These are phyloP conservation scores for Didymella glomerata DNA, from an alignment of 2,329 filamentous ascomycete genomes.

Conservation along the genomic window DNA sequence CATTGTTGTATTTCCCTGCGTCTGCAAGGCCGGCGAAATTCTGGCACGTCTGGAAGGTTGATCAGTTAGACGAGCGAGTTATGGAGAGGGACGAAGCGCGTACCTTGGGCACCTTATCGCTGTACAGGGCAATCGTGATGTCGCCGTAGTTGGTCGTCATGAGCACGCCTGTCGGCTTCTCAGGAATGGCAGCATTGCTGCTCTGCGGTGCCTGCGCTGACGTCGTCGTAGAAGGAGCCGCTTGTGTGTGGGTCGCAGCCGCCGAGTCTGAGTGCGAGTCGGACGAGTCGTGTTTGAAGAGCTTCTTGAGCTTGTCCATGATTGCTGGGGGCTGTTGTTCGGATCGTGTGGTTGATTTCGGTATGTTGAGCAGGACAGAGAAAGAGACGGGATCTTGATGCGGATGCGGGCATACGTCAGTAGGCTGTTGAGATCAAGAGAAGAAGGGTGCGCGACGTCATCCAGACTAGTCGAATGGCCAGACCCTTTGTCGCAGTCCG, in stretches of 20 bases:
- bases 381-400: not conserved
- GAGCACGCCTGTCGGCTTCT: conserved; percentile 4
- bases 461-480: not conserved
- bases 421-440: not conserved
- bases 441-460: conserved; percentile 1
- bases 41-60: conserved; percentile 67
- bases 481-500: not conserved
- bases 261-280: not conserved
- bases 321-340: not conserved
- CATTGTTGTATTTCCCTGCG: conserved; percentile 86
- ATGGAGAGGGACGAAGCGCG: not conserved
- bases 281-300: conserved; percentile 14
- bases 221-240: not conserved
- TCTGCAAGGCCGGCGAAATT: conserved; percentile 85
- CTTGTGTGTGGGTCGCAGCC: conserved; percentile 1
- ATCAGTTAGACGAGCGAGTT: not conserved
- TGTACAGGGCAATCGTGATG: conserved; percentile 89
- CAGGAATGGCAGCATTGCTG: not conserved
- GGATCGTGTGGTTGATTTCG: not conserved
- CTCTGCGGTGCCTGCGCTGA: conserved; percentile 10
- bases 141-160: conserved; percentile 67
- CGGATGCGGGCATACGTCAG: not conserved
- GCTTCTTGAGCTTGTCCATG: conserved; percentile 18
- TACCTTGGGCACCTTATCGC: conserved; percentile 77
- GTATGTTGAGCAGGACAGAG: not conserved